Conservation (phyloP, 2,329 filamentous ascomycete genomes). For the Pseudogymnoascus sp. region DNA sequence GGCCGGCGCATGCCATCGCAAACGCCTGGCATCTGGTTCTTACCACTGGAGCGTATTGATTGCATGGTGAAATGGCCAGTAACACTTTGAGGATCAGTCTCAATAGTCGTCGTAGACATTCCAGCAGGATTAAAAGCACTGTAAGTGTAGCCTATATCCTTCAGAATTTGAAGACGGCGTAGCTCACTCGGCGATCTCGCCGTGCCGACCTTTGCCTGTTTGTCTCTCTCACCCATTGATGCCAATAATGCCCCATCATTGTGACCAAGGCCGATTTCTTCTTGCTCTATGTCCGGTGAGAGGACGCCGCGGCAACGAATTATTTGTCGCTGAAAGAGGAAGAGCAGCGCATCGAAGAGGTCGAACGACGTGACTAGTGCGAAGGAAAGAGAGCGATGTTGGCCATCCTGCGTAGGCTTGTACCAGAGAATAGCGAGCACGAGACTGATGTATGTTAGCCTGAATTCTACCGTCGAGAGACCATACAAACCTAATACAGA, state of each 20-base stretch:
- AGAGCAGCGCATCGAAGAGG: slow-evolving; percentile 12
- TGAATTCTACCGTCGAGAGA: not conserved
- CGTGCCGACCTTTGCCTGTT: not conserved
- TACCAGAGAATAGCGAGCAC: slow-evolving; percentile 13
- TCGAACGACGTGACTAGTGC: slow-evolving; percentile 13
- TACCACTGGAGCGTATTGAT: not conserved
- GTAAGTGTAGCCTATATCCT: not conserved
- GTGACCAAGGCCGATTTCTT: not conserved
- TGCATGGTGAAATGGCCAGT: not conserved
- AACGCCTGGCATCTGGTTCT: not conserved
- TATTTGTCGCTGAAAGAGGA: slow-evolving; percentile 13
- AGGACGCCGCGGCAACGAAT: slow-evolving; percentile 4
- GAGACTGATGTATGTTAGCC: slow-evolving; percentile 1
- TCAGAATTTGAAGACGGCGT: not conserved
- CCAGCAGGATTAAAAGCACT: not conserved
- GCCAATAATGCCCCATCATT: not conserved
- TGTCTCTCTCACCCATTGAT: not conserved
- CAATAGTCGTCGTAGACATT: not conserved
- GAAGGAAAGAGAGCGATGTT: slow-evolving; percentile 11
- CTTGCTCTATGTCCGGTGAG: slow-evolving; percentile 1
- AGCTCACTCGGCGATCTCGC: not conserved
- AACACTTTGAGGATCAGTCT: not conserved
- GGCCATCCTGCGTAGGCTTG: slow-evolving; percentile 11
- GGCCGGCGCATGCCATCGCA: not conserved
- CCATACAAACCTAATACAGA: slow-evolving; percentile 11